Base-by-base conservation (phyloP, 768 basidiomycete species). In the Mycena vitilis region DNA sequence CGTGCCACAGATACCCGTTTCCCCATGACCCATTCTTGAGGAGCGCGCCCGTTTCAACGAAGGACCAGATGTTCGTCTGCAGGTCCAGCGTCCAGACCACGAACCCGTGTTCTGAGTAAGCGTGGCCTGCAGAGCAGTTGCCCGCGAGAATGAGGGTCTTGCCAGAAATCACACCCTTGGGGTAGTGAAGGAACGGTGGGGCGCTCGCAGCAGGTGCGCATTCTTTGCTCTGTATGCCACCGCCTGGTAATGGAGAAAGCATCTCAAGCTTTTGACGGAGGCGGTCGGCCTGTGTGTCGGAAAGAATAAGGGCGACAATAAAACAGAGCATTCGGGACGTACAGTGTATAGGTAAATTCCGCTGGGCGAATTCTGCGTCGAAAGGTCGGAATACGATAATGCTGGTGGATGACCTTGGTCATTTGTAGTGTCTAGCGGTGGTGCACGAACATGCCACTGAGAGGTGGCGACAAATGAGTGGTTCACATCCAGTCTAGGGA, bases 51-150 rank as follows among this genome's bases (percentile, higher is more conserved):
- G 69, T 65, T 54, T 68, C 66, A 38, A 74, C 42, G 30, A 22
- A 52, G n/a, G 38, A 13, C 69, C 69, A 72, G 2, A 7, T 34
- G 25, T 57, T 70, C 16, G 64, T 60, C 5, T 25, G 18, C 2
- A 72, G 63, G 49, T 74, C 68, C 16, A 70, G 60, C 1, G 63
- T 60, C 68, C 71, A 72, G 34, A 74, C 54, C 23, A 40, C 56
- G 25, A 66, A 73, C 7, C 25, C 18, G 0, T 57, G 56, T 57
- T 52, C 0, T 68, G 38, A n/a, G 23, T 37, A 30, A 30, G 30
- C 30, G 44, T 68, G 30, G 10, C 58, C 62, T 45, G 38, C 34
- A 11, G 52, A 34, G 13, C 30, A 20, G 52, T 53, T 70, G 8
- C 73, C 73, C 5, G 71, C 57, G 30, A 74, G 30, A 42, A 74